phyloP scores from a whole-genome alignment of 2,329 filamentous ascomycete species.

The Macrophomina tecta region DNA sequence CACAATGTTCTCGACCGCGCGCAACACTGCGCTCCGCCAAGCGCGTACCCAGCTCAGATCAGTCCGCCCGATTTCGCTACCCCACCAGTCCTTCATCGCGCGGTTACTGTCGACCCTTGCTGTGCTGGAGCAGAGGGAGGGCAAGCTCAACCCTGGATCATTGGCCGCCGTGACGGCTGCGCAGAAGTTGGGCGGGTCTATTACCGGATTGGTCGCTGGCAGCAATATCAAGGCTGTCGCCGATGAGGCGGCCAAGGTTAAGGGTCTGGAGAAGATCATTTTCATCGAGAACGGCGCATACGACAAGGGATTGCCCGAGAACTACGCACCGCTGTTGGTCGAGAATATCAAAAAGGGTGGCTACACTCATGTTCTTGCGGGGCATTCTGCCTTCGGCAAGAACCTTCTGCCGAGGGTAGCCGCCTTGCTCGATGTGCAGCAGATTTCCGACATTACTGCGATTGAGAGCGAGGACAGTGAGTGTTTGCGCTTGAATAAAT shows the following conservation, averaged over 20 bases:
- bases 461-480: slow-evolving; percentile 86
- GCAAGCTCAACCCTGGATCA: slow-evolving; percentile 81
- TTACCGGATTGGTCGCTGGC: slow-evolving; percentile 89
- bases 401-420: slow-evolving; percentile 89
- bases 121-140: slow-evolving; percentile 89
- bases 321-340: slow-evolving; percentile 87
- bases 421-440: slow-evolving; percentile 88
- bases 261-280: slow-evolving; percentile 90
- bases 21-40: slow-evolving; percentile 44
- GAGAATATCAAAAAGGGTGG: slow-evolving; percentile 97
- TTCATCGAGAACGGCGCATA: slow-evolving; percentile 88
- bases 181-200: slow-evolving; percentile 79
- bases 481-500: background rate
- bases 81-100: slow-evolving; percentile 62
- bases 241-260: slow-evolving; percentile 84
- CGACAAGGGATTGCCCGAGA: slow-evolving; percentile 93
- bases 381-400: slow-evolving; percentile 96
- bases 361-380: slow-evolving; percentile 89
- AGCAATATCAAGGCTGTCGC: slow-evolving; percentile 76
- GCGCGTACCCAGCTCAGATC: slow-evolving; percentile 53
- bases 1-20: slow-evolving; percentile 45
- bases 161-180: slow-evolving; percentile 86
- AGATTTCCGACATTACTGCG: slow-evolving; percentile 87
- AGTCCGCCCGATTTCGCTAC: slow-evolving; percentile 40
- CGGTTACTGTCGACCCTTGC: slow-evolving; percentile 86